phyloP scores from a whole-genome alignment of 2,329 filamentous ascomycete species.

The Immersiporthe knoxdaviesiana region DNA sequence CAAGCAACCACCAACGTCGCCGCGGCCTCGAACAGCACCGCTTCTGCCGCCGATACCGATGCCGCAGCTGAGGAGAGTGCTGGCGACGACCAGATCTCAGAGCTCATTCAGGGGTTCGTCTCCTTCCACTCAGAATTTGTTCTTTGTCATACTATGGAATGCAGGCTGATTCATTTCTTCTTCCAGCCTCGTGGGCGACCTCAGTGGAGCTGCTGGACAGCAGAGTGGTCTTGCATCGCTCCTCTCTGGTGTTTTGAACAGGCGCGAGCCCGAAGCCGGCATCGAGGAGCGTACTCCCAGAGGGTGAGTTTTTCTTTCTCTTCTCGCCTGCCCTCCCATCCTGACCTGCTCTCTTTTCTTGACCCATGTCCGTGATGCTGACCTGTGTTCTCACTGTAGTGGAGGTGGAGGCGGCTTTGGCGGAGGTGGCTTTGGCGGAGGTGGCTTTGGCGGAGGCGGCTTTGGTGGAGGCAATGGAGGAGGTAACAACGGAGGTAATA shows the following conservation, averaged over 20 bases:
- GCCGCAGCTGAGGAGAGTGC: neutral
- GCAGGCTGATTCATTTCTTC: neutral
- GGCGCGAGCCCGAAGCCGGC: neutral
- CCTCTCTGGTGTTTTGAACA: conserved; percentile 11
- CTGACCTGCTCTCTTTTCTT: neutral
- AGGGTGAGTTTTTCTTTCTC: conserved; percentile 10
- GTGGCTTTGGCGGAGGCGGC: too few species aligned
- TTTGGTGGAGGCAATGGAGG: too few species aligned
- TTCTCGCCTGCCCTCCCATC: neutral
- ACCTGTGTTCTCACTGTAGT: neutral
- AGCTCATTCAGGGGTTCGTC: conserved; percentile 17
- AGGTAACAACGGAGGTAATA: neutral
- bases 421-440: too few species aligned
- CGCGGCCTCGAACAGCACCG: neutral
- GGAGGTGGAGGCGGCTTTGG: neutral
- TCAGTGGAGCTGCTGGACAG: neutral
- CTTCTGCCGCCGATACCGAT: neutral
- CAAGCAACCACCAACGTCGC: conserved; percentile 1
- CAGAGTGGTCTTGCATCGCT: conserved; percentile 10
- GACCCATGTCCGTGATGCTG: neutral
- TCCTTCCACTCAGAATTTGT: neutral
- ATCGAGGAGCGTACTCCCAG: conserved; percentile 5
- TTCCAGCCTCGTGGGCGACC: neutral
- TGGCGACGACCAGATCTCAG: conserved; percentile 9
- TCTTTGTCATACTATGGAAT: neutral